Evolutionary conservation across 2,329 filamentous ascomycete species (phyloP).

Genomic region (Didymella lethalis): DNA sequence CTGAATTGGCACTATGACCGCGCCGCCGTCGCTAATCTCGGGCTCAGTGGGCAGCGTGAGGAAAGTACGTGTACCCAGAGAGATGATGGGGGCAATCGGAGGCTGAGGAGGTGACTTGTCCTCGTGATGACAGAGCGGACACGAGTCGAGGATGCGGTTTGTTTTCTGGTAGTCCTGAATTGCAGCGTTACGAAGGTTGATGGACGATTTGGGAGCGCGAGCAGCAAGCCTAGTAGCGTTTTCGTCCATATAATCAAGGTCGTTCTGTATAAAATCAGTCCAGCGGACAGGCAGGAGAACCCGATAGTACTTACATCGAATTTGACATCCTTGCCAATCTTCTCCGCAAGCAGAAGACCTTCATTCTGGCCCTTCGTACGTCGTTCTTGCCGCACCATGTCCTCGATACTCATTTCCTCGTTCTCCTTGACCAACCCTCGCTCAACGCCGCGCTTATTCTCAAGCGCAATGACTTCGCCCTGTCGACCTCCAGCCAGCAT

Average conservation of each 20-base stretch:
- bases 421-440: slow-evolving; percentile 88
- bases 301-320: slow-evolving; percentile 67
- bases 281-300: not conserved
- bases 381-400: slow-evolving; percentile 95
- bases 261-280: slow-evolving; percentile 60
- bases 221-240: slow-evolving; percentile 90
- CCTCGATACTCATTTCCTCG: slow-evolving; percentile 93
- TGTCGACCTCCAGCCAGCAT: slow-evolving; percentile 80
- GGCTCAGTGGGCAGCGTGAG: slow-evolving; percentile 90
- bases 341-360: slow-evolving; percentile 81
- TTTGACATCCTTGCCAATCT: slow-evolving; percentile 90
- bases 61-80: slow-evolving; percentile 84
- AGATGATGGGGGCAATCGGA: slow-evolving; percentile 84
- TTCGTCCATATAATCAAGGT: slow-evolving; percentile 97
- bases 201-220: slow-evolving; percentile 84
- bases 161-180: slow-evolving; percentile 90
- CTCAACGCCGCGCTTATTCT: slow-evolving; percentile 82
- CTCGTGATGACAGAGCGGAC: slow-evolving; percentile 92
- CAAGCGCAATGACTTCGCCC: slow-evolving; percentile 78
- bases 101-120: slow-evolving; percentile 71
- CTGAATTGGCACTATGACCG: slow-evolving; percentile 86
- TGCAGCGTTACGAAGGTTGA: slow-evolving; percentile 85
- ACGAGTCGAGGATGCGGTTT: slow-evolving; percentile 83
- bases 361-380: slow-evolving; percentile 83
- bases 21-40: slow-evolving; percentile 81